Conservation (phyloP, 768 basidiomycete species). For the Suillus lakei region DNA sequence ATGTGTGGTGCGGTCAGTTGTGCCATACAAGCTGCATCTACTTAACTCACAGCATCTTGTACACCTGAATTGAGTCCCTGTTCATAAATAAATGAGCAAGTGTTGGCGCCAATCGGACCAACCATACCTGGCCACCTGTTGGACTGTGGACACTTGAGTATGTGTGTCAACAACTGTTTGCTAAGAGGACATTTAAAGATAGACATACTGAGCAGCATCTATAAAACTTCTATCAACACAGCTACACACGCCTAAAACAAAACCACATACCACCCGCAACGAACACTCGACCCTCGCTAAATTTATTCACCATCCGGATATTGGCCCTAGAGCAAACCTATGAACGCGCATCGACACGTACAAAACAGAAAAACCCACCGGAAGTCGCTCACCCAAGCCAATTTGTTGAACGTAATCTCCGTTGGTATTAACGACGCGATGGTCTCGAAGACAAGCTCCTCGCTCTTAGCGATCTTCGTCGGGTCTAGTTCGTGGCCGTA, state of each 20-base stretch:
- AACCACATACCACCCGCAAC: slow-evolving; percentile 15
- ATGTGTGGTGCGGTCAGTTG: background rate
- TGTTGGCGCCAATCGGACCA: background rate
- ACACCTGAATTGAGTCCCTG: slow-evolving; percentile 28
- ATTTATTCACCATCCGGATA: slow-evolving; percentile 20
- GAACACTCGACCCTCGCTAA: slow-evolving; percentile 20
- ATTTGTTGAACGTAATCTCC: slow-evolving; percentile 31
- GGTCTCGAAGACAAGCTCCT: slow-evolving; percentile 23
- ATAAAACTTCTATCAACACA: background rate
- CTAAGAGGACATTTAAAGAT: background rate
- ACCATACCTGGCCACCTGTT: slow-evolving; percentile 21
- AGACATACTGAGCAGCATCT: slow-evolving; percentile 31
- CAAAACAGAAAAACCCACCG: slow-evolving; percentile 17
- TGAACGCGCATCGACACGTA: background rate
- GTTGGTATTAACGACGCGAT: slow-evolving; percentile 23
- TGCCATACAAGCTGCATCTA: slow-evolving; percentile 12
- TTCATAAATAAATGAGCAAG: background rate
- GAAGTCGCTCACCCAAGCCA: slow-evolving; percentile 27
- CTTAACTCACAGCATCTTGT: slow-evolving; percentile 28
- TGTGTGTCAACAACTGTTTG: background rate
- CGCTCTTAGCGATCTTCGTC: slow-evolving; percentile 17
- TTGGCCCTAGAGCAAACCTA: slow-evolving; percentile 9
- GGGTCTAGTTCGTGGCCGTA: slow-evolving; percentile 30
- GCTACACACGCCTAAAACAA: background rate
- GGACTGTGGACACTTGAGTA: slow-evolving; percentile 25